Percentiles rank a stretch among this genome's conserved stretches.
phyloP scores from a whole-genome alignment of 768 basidiomycete genomes.

The Omphalotus guepiniiformis region DNA sequence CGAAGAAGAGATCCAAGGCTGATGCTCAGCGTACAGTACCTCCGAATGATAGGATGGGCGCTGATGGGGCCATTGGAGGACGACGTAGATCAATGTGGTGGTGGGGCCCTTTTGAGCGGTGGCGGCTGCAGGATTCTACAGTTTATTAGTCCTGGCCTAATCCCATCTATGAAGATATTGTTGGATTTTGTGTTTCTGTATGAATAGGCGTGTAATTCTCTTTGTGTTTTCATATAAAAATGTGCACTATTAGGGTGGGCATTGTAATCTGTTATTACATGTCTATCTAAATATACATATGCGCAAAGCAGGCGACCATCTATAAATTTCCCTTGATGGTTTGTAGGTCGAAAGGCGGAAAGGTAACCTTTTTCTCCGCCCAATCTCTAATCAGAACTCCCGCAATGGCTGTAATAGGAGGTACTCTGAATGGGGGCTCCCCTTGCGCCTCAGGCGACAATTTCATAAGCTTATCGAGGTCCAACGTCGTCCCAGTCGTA shows the following conservation, averaged over 20 bases:
- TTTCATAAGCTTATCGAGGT: conserved; percentile 48
- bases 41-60: neutral
- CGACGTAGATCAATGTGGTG: conserved; percentile 55
- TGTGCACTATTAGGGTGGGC: too few species aligned
- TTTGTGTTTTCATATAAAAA: too few species aligned
- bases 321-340: neutral
- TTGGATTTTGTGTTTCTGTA: too few species aligned
- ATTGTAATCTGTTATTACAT: too few species aligned
- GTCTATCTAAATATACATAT: too few species aligned
- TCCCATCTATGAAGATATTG: too few species aligned
- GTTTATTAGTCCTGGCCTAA: too few species aligned
- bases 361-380: conserved; percentile 56
- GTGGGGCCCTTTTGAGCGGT: conserved; percentile 74
- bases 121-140: conserved; percentile 77
- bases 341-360: conserved; percentile 15
- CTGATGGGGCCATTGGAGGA: neutral
- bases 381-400: conserved; percentile 84
- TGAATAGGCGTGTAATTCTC: too few species aligned
- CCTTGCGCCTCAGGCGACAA: conserved; percentile 13
- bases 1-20: neutral
- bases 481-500: conserved; percentile 47
- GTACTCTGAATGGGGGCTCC: conserved; percentile 65
- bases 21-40: neutral
- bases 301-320: too few species aligned
- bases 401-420: conserved; percentile 72